Conservation (phyloP, 1,139 yeast species). For the Zhuliangozyma parablackwelliae region DNA sequence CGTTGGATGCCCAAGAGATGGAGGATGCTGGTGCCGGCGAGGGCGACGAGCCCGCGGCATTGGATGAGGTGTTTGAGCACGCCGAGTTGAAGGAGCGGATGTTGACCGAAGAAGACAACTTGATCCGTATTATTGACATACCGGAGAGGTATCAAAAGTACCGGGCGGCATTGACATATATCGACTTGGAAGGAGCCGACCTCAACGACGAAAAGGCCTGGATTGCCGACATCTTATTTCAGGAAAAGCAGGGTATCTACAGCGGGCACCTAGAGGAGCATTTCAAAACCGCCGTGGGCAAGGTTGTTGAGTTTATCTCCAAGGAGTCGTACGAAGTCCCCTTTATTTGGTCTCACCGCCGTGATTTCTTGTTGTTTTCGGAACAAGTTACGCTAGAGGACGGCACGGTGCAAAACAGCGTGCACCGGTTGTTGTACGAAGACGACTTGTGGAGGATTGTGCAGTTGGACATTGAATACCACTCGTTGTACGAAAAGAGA, state of each 20-base stretch:
- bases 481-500: conserved; percentile 76
- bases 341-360: conserved; percentile 93
- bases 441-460: conserved; percentile 93
- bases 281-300: conserved; percentile 65
- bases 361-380: conserved; percentile 72
- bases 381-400: conserved; percentile 50
- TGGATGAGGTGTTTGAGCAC: conserved; percentile 91
- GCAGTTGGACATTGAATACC: conserved; percentile 82
- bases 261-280: conserved; percentile 48
- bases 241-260: conserved; percentile 43
- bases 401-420: conserved; percentile 33
- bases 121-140: conserved; percentile 77
- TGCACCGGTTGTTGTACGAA: conserved; percentile 59
- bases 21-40: conserved; percentile 55
- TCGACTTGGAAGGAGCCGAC: conserved; percentile 65
- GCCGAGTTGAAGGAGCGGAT: conserved; percentile 86
- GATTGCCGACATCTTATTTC: conserved; percentile 58
- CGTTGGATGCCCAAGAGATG: conserved; percentile 83
- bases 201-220: conserved; percentile 71
- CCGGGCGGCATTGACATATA: conserved; percentile 59
- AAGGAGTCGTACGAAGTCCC: conserved; percentile 87
- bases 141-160: conserved; percentile 89
- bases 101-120: conserved; percentile 89
- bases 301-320: conserved; percentile 74
- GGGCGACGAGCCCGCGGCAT: conserved; percentile 53